These are phyloP conservation scores for Tricholoma bakamatsutake DNA, from an alignment of 768 basidiomycete species.

Conservation along the genomic window DNA sequence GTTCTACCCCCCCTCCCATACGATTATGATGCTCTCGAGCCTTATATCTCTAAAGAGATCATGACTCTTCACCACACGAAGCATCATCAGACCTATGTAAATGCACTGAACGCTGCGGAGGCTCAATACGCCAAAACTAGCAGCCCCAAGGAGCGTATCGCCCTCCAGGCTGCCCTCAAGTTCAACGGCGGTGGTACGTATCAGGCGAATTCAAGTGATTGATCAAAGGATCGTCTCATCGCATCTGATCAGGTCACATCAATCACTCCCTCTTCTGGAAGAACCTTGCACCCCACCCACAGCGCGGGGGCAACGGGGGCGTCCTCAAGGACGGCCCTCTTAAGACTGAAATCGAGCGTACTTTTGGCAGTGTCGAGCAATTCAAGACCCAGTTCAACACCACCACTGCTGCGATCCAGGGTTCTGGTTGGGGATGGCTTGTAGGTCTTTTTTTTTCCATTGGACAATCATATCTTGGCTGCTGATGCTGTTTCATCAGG, in stretches of 20 bases:
- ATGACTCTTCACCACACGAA: slow-evolving; percentile 94
- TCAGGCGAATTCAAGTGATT: slow-evolving; percentile 10
- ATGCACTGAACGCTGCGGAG: slow-evolving; percentile 87
- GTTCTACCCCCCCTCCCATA: slow-evolving; percentile 68
- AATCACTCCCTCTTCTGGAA: slow-evolving; percentile 97
- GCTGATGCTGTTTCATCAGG: slow-evolving; percentile 35
- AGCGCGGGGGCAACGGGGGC: slow-evolving; percentile 52
- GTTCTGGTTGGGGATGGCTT: slow-evolving; percentile 96
- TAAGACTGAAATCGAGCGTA: slow-evolving; percentile 52
- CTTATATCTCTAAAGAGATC: slow-evolving; percentile 87
- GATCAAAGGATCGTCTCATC: slow-evolving; percentile 14
- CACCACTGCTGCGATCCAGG: slow-evolving; percentile 81
- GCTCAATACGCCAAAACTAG: slow-evolving; percentile 58
- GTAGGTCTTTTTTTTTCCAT: slow-evolving; percentile 39
- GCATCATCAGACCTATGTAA: slow-evolving; percentile 95
- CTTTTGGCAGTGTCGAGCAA: slow-evolving; percentile 66
- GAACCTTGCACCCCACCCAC: slow-evolving; percentile 69
- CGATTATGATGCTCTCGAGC: slow-evolving; percentile 85
- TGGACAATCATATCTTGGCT: neutral
- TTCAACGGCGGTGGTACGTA: slow-evolving; percentile 92
- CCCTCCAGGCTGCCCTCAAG: slow-evolving; percentile 85
- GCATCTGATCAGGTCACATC: slow-evolving; percentile 61
- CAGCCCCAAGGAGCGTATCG: slow-evolving; percentile 76
- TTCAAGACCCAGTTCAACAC: slow-evolving; percentile 82
- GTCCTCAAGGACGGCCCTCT: slow-evolving; percentile 55